Percentiles rank a stretch among this genome's conserved stretches.
phyloP scores from a whole-genome alignment of 306 rosid genomes.

The Glycine soja region DNA sequence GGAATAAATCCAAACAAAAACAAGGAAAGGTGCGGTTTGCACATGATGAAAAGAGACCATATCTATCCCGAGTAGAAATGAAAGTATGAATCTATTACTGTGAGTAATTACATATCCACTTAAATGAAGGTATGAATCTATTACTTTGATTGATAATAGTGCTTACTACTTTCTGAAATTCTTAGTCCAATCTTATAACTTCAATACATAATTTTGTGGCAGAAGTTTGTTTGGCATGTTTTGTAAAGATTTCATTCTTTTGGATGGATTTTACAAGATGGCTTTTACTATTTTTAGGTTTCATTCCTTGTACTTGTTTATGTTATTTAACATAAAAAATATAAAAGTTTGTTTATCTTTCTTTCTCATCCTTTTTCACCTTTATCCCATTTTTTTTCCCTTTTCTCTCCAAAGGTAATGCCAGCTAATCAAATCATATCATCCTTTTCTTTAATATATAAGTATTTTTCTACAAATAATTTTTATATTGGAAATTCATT shows the following conservation, averaged over 20 bases:
- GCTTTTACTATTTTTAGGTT: too few species aligned
- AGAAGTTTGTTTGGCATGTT: background rate
- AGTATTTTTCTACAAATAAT: too few species aligned
- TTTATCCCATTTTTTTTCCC: background rate
- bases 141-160: background rate
- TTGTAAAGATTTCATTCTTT: background rate
- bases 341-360: too few species aligned
- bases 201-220: background rate
- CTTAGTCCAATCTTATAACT: background rate
- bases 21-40: conserved; percentile 69
- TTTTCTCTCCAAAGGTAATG: background rate
- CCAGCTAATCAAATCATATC: background rate
- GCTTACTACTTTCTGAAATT: background rate
- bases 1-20: conserved; percentile 72
- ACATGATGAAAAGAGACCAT: conserved; percentile 68
- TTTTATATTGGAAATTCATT: too few species aligned
- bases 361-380: too few species aligned
- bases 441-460: background rate
- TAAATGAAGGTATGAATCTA: conserved; percentile 67
- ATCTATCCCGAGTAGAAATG: conserved; percentile 78
- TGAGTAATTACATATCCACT: background rate
- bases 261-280: conserved; percentile 3
- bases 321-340: too few species aligned
- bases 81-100: conserved; percentile 60
- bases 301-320: too few species aligned